Evolutionary conservation across 2,329 filamentous ascomycete genomes (phyloP), one percentile per base, ranked within the genome.

Genomic region (Amphichorda felina): DNA sequence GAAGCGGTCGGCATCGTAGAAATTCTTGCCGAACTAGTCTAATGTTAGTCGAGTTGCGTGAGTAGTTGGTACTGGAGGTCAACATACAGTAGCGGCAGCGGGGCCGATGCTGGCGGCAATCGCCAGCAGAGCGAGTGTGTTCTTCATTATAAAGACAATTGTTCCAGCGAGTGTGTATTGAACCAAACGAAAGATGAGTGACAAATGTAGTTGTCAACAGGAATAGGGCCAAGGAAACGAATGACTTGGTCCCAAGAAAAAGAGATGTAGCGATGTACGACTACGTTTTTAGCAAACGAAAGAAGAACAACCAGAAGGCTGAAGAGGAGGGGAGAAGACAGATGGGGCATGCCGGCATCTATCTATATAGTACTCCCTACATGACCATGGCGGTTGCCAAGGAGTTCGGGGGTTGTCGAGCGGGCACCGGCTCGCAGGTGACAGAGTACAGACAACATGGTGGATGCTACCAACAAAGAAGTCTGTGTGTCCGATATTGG

Each of bases 91-190:
- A 41, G 70, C 71, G 41, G 61, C 50, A 44, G 60, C 69, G 53
- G 64, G 60, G 51, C 63, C 62, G 44, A 66, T 45, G 54, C 66
- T 55, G 51, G 68, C 67, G 53, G 66, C 66, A 47, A 70, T 53
- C 50, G 64, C 64, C 51, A 72, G 46, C 43, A 73, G 40, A 41
- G 66, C 54, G 42, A 64, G 45, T 37, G 59, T 54, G 49, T 59
- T 59, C 67, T 72, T 75, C 68, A 73, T 75, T 32, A 15, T 31
- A 33, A 22, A 26, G 34, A 30, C n/a, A n/a, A n/a, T n/a, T n/a
- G n/a, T n/a, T n/a, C 6, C 21, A 42, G 35, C 35, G 30, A 38
- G 29, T 36, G 24, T 33, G 33, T 31, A 42, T 39, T 49, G 48
- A 46, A 24, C 10, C 21, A 24, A 24, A 24, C 6, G 21, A 24